A percentile compares a stretch with the other conserved stretches of the same genome.
phyloP scores from a whole-genome alignment of 768 basidiomycete species.

The Naganishia randhawae region DNA sequence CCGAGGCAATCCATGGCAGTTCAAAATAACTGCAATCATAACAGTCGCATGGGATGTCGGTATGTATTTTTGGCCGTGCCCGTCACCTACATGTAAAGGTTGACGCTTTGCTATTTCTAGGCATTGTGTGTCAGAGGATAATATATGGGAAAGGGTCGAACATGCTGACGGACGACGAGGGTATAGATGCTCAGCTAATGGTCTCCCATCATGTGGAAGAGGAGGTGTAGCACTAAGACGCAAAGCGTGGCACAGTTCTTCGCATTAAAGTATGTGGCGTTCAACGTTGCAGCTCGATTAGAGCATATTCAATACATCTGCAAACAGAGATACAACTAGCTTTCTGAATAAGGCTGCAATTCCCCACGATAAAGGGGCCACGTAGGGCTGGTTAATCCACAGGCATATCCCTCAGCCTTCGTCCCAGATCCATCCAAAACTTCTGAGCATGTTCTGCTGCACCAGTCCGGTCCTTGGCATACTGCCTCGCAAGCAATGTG shows the following conservation, averaged over 20 bases:
- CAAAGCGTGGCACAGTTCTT: neutral
- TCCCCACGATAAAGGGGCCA: neutral
- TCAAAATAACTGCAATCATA: slow-evolving; percentile 46
- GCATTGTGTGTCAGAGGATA: slow-evolving; percentile 5
- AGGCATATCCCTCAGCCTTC: slow-evolving; percentile 76
- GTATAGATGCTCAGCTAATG: slow-evolving; percentile 5
- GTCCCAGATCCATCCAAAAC: slow-evolving; percentile 72
- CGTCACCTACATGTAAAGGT: neutral
- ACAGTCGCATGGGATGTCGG: slow-evolving; percentile 47
- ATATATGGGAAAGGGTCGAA: slow-evolving; percentile 1
- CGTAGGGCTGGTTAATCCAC: slow-evolving; percentile 59
- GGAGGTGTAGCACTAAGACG: neutral
- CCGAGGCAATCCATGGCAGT: slow-evolving; percentile 43
- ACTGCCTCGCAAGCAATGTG: slow-evolving; percentile 66
- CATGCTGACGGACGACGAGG: neutral
- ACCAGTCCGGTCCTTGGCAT: slow-evolving; percentile 69
- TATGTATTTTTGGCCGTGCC: slow-evolving; percentile 17
- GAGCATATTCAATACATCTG: neutral
- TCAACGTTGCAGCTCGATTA: neutral
- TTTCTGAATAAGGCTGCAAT: neutral
- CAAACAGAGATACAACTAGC: neutral
- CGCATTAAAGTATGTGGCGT: neutral
- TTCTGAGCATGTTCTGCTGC: slow-evolving; percentile 62
- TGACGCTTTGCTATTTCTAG: neutral
- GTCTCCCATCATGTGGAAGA: neutral